Base-by-base conservation (phyloP, 306 rosid genomes). In the Rosa chinensis region DNA sequence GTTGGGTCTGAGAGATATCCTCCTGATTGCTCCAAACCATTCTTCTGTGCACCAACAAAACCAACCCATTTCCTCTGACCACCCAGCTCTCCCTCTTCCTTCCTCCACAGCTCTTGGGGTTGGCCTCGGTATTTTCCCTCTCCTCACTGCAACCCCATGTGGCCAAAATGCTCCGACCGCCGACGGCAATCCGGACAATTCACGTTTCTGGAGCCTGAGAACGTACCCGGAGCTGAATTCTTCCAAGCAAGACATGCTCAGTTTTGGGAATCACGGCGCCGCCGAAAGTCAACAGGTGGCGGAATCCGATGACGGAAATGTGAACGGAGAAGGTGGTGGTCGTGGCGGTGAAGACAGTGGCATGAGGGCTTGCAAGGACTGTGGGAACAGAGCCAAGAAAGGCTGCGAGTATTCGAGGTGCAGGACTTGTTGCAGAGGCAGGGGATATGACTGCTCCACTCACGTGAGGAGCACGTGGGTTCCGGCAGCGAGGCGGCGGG, bases 391-490 rank as follows among this genome's bases (percentile, higher is more conserved):
- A 59, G 97, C 98, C 1, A 91, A 93, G 89, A 93, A 89, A 81
- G 98, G 86, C 55, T 93, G 98, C 39, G 83, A 76, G 20, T 86
- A 14, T 47, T 77, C 76, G 25, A 87, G 97, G 81, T 91, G 98
- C 70, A 89, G 97, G 85, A 93, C 97, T 80, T 93, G 98, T 75
- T 93, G 98, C 74, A 90, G 88, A 43, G 93, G 87, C 43, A 92
- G 95, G 47, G 95, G 93, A 42, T 83, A 78, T 75, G 83, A 90
- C 61, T 93, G 97, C 66, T 84, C 48, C 72, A 91, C 97, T 75
- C 98, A 91, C 83, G 83, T 91, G 81, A 93, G 76, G 86, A 93
- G 98, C 92, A 93, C 98, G 79, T 93, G 97, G 98, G 83, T 88
- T 3, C 88, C 94, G 1, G 93, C 90, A 0, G 35, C 94, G 1